Evolutionary conservation across 306 rosid genomes (phyloP).

Genomic region (Prunus salicina): DNA sequence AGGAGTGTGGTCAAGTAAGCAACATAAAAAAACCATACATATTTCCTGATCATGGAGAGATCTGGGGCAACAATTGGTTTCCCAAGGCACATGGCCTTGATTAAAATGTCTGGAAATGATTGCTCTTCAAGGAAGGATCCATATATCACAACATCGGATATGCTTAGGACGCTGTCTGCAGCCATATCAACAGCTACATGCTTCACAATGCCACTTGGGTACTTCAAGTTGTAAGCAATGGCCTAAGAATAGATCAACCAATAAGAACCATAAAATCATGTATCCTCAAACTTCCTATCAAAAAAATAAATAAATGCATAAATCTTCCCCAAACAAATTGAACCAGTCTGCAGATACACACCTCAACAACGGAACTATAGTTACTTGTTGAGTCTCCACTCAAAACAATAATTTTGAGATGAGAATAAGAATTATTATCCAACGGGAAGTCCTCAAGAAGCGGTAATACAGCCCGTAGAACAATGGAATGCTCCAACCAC

Average conservation of each 20-base stretch:
- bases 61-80: conserved; percentile 89
- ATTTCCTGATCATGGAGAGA: conserved; percentile 70
- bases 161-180: conserved; percentile 50
- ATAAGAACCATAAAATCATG: conserved; percentile 30
- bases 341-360: conserved; percentile 23
- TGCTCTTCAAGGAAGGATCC: conserved; percentile 86
- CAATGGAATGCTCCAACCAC: conserved; percentile 92
- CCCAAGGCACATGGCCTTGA: conserved; percentile 87
- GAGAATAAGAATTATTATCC: conserved; percentile 42
- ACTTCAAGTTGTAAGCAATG: conserved; percentile 69
- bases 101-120: conserved; percentile 77
- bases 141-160: conserved; percentile 72
- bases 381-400: conserved; percentile 67
- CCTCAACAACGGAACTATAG: conserved; percentile 76
- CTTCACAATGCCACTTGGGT: conserved; percentile 67
- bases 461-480: conserved; percentile 74
- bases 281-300: background rate
- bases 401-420: conserved; percentile 61
- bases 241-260: conserved; percentile 42
- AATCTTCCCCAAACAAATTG: conserved; percentile 18
- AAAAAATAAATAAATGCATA: background rate
- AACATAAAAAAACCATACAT: conserved; percentile 43
- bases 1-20: background rate
- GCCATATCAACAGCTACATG: conserved; percentile 62
- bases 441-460: conserved; percentile 49